These are phyloP conservation scores for Alternaria sp. DNA, from an alignment of 2,329 filamentous ascomycete genomes.

Conservation along the genomic window DNA sequence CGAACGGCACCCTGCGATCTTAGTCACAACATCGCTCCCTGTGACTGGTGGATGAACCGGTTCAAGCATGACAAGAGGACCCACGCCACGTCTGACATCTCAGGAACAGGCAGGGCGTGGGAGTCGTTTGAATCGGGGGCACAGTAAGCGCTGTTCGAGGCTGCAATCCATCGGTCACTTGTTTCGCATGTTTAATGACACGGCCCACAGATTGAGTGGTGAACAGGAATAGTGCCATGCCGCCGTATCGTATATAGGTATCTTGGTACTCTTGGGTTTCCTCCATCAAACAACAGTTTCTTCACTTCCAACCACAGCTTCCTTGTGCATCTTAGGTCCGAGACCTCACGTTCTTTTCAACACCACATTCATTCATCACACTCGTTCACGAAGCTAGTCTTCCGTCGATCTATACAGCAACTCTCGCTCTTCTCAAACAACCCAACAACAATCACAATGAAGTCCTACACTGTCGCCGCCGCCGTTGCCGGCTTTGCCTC, in stretches of 20 bases:
- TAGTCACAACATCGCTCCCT: conserved; percentile 9
- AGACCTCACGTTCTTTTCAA: conserved; percentile 47
- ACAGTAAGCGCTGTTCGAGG: conserved; percentile 26
- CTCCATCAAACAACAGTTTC: conserved; percentile 27
- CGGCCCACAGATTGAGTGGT: conserved; percentile 33
- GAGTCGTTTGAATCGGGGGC: conserved; percentile 23
- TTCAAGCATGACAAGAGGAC: conserved; percentile 28
- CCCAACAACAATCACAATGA: conserved; percentile 47
- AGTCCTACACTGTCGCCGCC: conserved; percentile 51
- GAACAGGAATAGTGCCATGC: conserved; percentile 17
- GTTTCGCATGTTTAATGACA: conserved; percentile 49
- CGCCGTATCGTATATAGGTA: conserved; percentile 28
- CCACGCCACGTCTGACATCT: conserved; percentile 23
- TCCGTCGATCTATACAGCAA: conserved; percentile 32
- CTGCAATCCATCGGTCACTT: conserved; percentile 19
- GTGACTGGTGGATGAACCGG: conserved; percentile 38
- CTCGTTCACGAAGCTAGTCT: conserved; percentile 42
- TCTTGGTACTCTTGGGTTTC: conserved; percentile 3
- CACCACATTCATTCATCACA: conserved; percentile 36
- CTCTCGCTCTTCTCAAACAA: conserved; percentile 13
- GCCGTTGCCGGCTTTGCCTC: conserved; percentile 52
- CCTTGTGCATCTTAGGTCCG: conserved; percentile 42
- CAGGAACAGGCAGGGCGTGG: conserved; percentile 19
- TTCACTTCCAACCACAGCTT: conserved; percentile 32
- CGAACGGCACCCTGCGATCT: conserved; percentile 21